Base-by-base conservation (phyloP, 352 stramenopile species). In the Salisapilia sapeloensis region DNA sequence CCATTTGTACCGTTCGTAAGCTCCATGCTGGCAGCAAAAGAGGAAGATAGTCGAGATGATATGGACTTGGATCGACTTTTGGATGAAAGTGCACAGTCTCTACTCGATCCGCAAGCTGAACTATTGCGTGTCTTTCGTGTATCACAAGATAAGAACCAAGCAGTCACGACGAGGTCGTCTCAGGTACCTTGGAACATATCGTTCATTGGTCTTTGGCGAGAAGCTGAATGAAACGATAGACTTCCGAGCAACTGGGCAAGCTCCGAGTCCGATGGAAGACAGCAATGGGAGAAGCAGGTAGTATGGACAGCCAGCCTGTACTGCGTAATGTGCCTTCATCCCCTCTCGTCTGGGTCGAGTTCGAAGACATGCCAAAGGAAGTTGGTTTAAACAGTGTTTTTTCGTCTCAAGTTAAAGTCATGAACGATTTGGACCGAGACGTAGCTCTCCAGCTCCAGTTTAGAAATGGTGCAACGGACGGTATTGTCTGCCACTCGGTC, bases 201-300 rank as follows among this genome's bases (percentile, higher is more conserved):
- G n/a, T n/a, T n/a, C n/a, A n/a, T n/a, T n/a, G n/a, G n/a, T n/a
- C n/a, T n/a, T n/a, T n/a, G n/a, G n/a, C n/a, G n/a, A n/a, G n/a
- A n/a, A n/a, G n/a, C n/a, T n/a, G n/a, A n/a, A n/a, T n/a, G n/a
- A n/a, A n/a, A n/a, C n/a, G n/a, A n/a, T n/a, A n/a, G 60, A 47
- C 46, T 6, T 77, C 66, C 1, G 56, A 75, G 37, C 80, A 81
- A 26, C 37, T 83, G 7, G 75, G 75, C 0, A 58, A 71, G 12
- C 53, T 91, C 11, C 65, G 87, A 37, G 70, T 91, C 2, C 61
- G 63, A 11, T 91, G 75, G 75, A 85, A 86, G 51, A 79, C 60
- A 10, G 64, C 62, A 2, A 66, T 85, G 30, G 75, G 75, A 1
- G 75, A 91, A 51, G 64, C 75, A 15, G 75, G 75, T 0, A 80